Conservation (phyloP, 2,329 filamentous ascomycete species). For the Pyrenophora teres region DNA sequence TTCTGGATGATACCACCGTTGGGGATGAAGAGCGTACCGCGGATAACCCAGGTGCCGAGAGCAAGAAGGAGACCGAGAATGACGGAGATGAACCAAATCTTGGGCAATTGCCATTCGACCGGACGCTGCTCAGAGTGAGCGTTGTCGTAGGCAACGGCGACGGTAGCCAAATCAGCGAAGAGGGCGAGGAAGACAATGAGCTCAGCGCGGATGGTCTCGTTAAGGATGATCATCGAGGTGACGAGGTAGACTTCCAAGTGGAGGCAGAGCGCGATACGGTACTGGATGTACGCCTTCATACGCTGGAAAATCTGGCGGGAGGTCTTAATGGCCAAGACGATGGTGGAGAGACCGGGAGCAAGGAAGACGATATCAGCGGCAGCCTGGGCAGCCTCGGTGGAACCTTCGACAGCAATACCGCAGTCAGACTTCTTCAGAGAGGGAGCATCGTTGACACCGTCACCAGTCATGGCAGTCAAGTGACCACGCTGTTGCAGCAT, state of each 20-base stretch:
- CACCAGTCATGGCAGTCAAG: constrained; percentile 76
- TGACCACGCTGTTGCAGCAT: constrained; percentile 76
- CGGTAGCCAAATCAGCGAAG: constrained; percentile 79
- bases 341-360: constrained; percentile 71
- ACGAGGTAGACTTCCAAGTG: constrained; percentile 78
- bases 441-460: constrained; percentile 75
- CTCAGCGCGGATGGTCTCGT: constrained; percentile 73
- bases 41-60: constrained; percentile 72
- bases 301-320: constrained; percentile 77
- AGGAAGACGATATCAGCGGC: constrained; percentile 77
- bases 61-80: constrained; percentile 71
- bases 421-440: constrained; percentile 76
- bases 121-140: constrained; percentile 75
- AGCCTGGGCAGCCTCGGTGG: constrained; percentile 73
- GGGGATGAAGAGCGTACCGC: constrained; percentile 69
- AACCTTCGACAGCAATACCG: constrained; percentile 74
- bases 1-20: constrained; percentile 76
- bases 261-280: constrained; percentile 75
- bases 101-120: constrained; percentile 79
- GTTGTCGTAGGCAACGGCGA: constrained; percentile 79
- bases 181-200: constrained; percentile 80
- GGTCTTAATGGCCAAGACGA: constrained; percentile 74
- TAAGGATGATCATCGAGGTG: constrained; percentile 78
- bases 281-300: constrained; percentile 78
- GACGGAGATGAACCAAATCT: constrained; percentile 78